Base-by-base conservation (phyloP, 2,329 filamentous ascomycete species). In the Gnomoniopsis sp. region DNA sequence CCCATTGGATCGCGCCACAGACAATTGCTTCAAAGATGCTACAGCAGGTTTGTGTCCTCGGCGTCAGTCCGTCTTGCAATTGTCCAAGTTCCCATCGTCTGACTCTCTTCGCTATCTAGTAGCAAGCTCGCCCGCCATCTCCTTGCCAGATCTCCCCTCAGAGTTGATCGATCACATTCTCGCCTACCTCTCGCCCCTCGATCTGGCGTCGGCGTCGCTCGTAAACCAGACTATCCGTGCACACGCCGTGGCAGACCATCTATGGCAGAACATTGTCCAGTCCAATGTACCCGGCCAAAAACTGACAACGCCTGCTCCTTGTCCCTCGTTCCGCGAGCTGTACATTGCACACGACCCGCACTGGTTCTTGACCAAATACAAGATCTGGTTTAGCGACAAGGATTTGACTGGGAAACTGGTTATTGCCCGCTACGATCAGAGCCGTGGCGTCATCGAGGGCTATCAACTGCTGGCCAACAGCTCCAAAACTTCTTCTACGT, bases 331-430 rank as follows among this genome's bases (percentile, higher is more conserved):
- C 72, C 84, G 84, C 58, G 81, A 88, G 26, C 82, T 96, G 2
- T 96, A 89, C 70, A 76, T 81, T 46, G 80, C 86, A 21, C 89
- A 95, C 69, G 83, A 95, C 63, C 88, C 88, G 0, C 85, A 88
- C 66, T 97, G 93, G 93, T 96, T 96, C 67, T 78, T 97, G 1
- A 80, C 90, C 0, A 85, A 83, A 53, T 79, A 90, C 69, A 93
- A 90, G 72, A 78, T 97, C 63, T 97, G 93, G 93, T 93, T 96
- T 68, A 84, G 86, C 60, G 91, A 96, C 71, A 81, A 79, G 2
- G 82, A 87, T 33, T 80, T 91, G 50, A 87, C 83, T 1, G 93
- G 93, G 0, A 89, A 88, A 69, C 72, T 96, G 46, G 80, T 96
- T 26, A 68, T 96, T 43, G 81, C 83, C n/a, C 86, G 89, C 14